Base-by-base conservation (phyloP, 164 flowering plant genomes). In the Houttuynia cordata region DNA sequence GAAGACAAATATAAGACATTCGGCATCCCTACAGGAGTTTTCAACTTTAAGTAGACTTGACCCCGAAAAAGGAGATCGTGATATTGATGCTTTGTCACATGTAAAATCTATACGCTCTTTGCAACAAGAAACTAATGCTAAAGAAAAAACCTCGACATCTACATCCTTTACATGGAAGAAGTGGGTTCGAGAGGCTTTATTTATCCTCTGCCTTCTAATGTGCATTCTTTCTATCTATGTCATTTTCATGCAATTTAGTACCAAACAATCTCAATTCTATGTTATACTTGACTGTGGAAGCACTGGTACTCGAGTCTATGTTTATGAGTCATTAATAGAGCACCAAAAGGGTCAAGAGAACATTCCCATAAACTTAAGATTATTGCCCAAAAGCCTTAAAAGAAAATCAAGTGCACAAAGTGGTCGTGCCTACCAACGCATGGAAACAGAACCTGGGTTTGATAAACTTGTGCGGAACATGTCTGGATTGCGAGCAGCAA, bases 371-470 rank as follows among this genome's bases (percentile, higher is more conserved):
- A 63, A 53, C 4, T 49, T 92, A 63, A 78, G 56, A 62, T 80
- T 96, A 39, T 66, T 81, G 51, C 85, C 86, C 0, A 85, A 81
- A 68, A 76, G 70, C 56, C 63, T 64, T 62, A 66, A 60, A n/a
- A 74, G 66, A 60, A 83, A 75, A 64, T 62, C 85, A 23, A 76
- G 54, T 41, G 70, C 81, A 24, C 75, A 66, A 64, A 73, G 68
- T 71, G 94, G 95, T 10, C 88, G 95, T 65, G 96, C 97, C 51
- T 93, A 90, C 68, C 83, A 80, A 56, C 78, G 99, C 53, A 86
- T 90, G 96, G 99, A 93, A 74, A 93, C 96, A 56, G 71, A 89
- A 66, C 98, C 97, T 62, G 98, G 97, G 20, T 77, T 92, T 58
- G 84, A 92, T 71, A 87, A 87, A 70, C 77, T 89, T 70, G 96